These are phyloP conservation scores for Pythium vanterpoolii DNA, from an alignment of 352 stramenopile species.

Conservation along the genomic window DNA sequence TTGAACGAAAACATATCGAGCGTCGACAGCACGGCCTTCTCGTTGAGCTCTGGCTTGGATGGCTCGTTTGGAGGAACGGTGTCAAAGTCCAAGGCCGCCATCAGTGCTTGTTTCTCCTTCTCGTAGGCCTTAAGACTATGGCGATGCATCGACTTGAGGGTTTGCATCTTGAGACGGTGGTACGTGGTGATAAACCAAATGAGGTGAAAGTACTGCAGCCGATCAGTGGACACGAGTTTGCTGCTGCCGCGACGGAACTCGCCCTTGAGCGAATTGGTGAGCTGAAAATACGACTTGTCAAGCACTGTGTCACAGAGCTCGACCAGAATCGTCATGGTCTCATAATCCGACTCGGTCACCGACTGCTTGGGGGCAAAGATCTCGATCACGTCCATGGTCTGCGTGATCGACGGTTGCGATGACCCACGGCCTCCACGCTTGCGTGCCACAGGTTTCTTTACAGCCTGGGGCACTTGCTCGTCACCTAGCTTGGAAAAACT, in stretches of 20 bases:
- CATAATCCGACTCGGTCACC: slow-evolving; percentile 59
- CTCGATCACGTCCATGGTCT: slow-evolving; percentile 66
- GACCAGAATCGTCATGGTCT: slow-evolving; percentile 61
- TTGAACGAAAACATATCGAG: slow-evolving; percentile 92
- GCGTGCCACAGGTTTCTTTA: slow-evolving; percentile 56
- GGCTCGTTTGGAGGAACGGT: slow-evolving; percentile 33
- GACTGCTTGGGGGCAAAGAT: slow-evolving; percentile 68
- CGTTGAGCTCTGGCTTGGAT: slow-evolving; percentile 54
- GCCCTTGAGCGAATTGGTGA: slow-evolving; percentile 84
- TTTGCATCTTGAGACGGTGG: slow-evolving; percentile 73
- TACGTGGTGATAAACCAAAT: slow-evolving; percentile 85
- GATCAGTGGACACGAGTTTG: slow-evolving; percentile 81
- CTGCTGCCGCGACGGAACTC: slow-evolving; percentile 82
- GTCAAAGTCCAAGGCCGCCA: slow-evolving; percentile 55
- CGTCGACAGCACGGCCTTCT: slow-evolving; percentile 80
- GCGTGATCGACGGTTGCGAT: slow-evolving; percentile 40
- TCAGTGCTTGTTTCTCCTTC: slow-evolving; percentile 45
- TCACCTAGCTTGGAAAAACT: slow-evolving; percentile 74
- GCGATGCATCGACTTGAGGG: slow-evolving; percentile 65
- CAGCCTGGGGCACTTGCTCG: slow-evolving; percentile 61
- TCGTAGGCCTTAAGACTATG: slow-evolving; percentile 50
- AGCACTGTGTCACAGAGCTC: slow-evolving; percentile 75
- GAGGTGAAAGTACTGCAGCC: slow-evolving; percentile 87
- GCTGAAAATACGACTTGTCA: slow-evolving; percentile 77
- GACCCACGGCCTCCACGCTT: slow-evolving; percentile 22